Evolutionary conservation across 768 basidiomycete genomes (phyloP).

Genomic region (Boletus rubropictus): DNA sequence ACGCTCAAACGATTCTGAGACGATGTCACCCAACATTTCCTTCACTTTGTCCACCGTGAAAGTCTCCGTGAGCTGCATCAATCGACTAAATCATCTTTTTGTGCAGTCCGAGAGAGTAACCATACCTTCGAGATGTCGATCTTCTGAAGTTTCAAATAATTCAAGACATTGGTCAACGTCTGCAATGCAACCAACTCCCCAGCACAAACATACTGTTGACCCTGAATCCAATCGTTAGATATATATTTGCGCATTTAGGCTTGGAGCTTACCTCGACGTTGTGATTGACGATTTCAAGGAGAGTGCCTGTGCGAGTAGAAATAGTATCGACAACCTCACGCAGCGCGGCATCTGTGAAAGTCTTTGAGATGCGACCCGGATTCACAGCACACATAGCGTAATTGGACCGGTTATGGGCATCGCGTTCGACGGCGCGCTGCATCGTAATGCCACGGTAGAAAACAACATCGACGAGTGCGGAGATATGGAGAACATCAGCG

Average conservation of each 20-base stretch:
- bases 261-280: slow-evolving; percentile 68
- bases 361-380: slow-evolving; percentile 88
- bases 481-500: slow-evolving; percentile 92
- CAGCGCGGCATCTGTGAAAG: slow-evolving; percentile 93
- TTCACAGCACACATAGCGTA: slow-evolving; percentile 99
- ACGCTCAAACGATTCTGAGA: slow-evolving; percentile 71
- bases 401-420: slow-evolving; percentile 85
- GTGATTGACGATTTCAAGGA: slow-evolving; percentile 98
- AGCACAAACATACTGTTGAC: slow-evolving; percentile 99
- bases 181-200: slow-evolving; percentile 93
- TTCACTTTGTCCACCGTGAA: slow-evolving; percentile 91
- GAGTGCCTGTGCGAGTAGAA: slow-evolving; percentile 62
- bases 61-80: slow-evolving; percentile 70
- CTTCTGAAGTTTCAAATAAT: slow-evolving; percentile 95
- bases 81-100: not conserved
- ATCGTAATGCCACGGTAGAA: slow-evolving; percentile 99
- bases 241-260: not conserved
- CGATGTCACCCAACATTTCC: slow-evolving; percentile 91
- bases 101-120: not conserved
- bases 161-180: slow-evolving; percentile 91
- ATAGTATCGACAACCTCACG: slow-evolving; percentile 95
- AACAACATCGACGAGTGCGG: slow-evolving; percentile 93
- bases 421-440: slow-evolving; percentile 98
- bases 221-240: slow-evolving; percentile 41
- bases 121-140: slow-evolving; percentile 84